Evolutionary conservation across 768 basidiomycete genomes (phyloP), one percentile per base, ranked within the genome.

Genomic region (Pleurotus tuoliensis): DNA sequence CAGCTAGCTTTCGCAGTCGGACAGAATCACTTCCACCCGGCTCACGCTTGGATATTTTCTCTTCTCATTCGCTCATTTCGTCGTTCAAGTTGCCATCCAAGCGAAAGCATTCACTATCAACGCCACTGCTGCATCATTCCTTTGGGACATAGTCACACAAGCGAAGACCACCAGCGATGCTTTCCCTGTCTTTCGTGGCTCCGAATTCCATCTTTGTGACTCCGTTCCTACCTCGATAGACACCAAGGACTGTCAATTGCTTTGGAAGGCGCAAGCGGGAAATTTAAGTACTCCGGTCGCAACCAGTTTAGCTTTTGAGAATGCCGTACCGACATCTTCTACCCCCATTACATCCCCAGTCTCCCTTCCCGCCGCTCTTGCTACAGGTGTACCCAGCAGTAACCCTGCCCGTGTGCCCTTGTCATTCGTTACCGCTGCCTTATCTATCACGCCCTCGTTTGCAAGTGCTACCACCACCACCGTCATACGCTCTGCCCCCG

Each of bases 41-140:
- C 73, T 87, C 53, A 86, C 89, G 16, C 72, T 77, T 58, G 63
- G 82, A 63, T 92, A 90, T 68, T 82, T 89, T 64, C 54, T 76
- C 44, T 87, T 90, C 66, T 85, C 89, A 18, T 56, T 87, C 51
- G 48, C 82, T 45, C 86, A 90, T 66, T 89, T 86, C 61, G 61
- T 79, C 56, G 66, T 89, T 57, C 90, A 91, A 69, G 74, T 90
- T 60, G 73, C 79, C 24, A 75, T 92, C 46, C 90, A 92, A 71
- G 79, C 77, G 50, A 77, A 78, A 53, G 88, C 85, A 9, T 86
- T 85, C 72, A 73, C 74, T 11, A 81, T 82, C 70, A 91, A 91
- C 62, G 77, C 77, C 7, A 61, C 77, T 16, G 86, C 88, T 5
- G 80, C 82, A 25, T 56, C 65, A 24, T 77, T 84, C 61, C 72